Base-by-base conservation (phyloP, 2,329 filamentous ascomycete genomes). In the Sporothrix brasiliensis region DNA sequence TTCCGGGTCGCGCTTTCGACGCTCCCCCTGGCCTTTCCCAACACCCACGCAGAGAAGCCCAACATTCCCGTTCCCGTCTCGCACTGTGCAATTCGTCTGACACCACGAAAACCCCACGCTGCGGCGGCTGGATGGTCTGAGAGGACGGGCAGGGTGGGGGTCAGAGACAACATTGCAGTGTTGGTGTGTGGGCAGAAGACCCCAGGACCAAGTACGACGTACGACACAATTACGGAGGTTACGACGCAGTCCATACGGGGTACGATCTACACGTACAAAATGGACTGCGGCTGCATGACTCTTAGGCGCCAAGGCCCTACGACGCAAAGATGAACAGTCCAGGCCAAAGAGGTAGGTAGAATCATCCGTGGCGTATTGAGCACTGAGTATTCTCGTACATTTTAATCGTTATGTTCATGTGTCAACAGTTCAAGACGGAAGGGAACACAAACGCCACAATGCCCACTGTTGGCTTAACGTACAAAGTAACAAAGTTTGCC, bases 91-190 rank as follows among this genome's bases (percentile, higher is more conserved):
- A 58, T 68, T 68, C 67, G 67, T 60, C 54, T 68, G 67, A 69
- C 67, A 69, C 67, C 54, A 69, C 67, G 53, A 69, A 69, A 61
- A 49, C 67, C 54, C 67, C 67, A 61, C 67, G 67, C 67, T 60
- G 52, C 39, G 41, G 16, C 58, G 13, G 56, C 56, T 41, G 56
- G 56, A 39, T 44, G 56, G 56, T 61, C 52, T 10, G 11, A 21
- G 21, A 27, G 39, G 67, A 49, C 41, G 27, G 67, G 10, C 53
- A 24, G 53, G 21, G 53, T 68, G 67, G 67, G 67, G 67, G 67
- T 68, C 67, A 69, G 30, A 67, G 65, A 44, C 63, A 54, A n/a
- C 7, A 34, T 44, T 39, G 56, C 30, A 24, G 14, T 13, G 19
- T 30, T n/a, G 34, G n/a, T 24, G 27, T 30, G 27, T 5, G 27